A percentile compares a stretch with the other conserved stretches of the same genome.
phyloP scores from a whole-genome alignment of 148 eudicot species.

The Arbutus unedo region DNA sequence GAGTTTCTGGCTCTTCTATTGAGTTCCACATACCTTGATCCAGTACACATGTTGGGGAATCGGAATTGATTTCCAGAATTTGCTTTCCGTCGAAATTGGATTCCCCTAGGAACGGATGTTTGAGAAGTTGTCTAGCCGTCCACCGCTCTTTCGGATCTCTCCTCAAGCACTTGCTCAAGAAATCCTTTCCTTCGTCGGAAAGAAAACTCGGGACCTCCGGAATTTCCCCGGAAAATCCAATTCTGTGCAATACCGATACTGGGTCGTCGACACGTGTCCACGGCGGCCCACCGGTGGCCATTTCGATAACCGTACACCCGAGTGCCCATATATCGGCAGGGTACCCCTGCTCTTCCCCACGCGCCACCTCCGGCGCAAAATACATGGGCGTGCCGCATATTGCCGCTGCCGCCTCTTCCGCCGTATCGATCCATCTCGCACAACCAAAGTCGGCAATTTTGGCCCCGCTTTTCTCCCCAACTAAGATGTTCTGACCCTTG shows the following conservation, averaged over 20 bases:
- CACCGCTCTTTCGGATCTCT: constrained; percentile 39
- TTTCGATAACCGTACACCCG: constrained; percentile 56
- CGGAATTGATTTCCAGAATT: constrained; percentile 7
- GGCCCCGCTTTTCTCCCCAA: constrained; percentile 24
- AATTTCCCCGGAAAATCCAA: constrained; percentile 38
- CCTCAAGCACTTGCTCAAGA: constrained; percentile 45
- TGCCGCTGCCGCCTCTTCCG: neutral
- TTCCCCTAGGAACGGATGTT: constrained; percentile 42
- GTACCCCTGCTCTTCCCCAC: constrained; percentile 50
- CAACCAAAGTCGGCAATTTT: constrained; percentile 70
- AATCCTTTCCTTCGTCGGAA: constrained; percentile 44
- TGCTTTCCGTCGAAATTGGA: neutral
- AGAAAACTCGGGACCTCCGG: constrained; percentile 40
- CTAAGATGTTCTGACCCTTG: constrained; percentile 39
- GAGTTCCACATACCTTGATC: constrained; percentile 51
- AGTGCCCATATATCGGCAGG: constrained; percentile 50
- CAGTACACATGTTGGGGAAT: constrained; percentile 46
- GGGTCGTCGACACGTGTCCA: constrained; percentile 39
- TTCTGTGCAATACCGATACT: constrained; percentile 30
- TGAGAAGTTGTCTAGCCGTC: constrained; percentile 42
- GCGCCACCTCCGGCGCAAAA: constrained; percentile 60
- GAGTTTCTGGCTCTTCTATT: constrained; percentile 24
- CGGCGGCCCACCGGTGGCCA: constrained; percentile 50
- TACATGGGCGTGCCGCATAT: constrained; percentile 43
- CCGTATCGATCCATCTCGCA: constrained; percentile 16